Evolutionary conservation across 2,329 filamentous ascomycete species (phyloP).

Genomic region (Diplocarpon rosae): DNA sequence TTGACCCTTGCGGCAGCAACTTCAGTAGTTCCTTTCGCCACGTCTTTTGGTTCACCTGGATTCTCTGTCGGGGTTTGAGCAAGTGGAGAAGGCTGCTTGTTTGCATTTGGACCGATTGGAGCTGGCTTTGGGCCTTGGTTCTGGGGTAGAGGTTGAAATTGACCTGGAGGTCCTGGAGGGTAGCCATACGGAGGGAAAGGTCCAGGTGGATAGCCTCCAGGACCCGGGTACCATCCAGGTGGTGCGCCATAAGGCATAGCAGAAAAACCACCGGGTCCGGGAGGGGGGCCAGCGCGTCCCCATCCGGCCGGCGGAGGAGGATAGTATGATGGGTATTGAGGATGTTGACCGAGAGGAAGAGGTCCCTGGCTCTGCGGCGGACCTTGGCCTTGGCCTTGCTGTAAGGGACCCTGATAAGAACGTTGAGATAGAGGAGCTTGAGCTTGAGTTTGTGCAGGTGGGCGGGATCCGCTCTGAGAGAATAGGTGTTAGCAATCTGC

Average conservation of each 20-base stretch:
- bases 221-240: constrained; percentile 66
- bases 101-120: constrained; percentile 40
- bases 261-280: constrained; percentile 54
- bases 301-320: constrained; percentile 38
- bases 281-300: constrained; percentile 43
- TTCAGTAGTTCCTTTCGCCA: constrained; percentile 32
- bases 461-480: constrained; percentile 36
- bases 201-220: constrained; percentile 63
- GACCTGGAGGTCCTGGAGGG: constrained; percentile 52
- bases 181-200: constrained; percentile 36
- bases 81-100: constrained; percentile 37
- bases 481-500: constrained; percentile 16
- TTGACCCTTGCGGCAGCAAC: constrained; percentile 29
- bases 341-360: constrained; percentile 29
- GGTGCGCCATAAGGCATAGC: constrained; percentile 69
- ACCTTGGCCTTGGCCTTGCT: constrained; percentile 7
- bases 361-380: constrained; percentile 6
- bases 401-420: constrained; percentile 10
- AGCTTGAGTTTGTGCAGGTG: constrained; percentile 15
- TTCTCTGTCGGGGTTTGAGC: constrained; percentile 34
- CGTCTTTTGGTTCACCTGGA: constrained; percentile 42
- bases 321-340: constrained; percentile 31
- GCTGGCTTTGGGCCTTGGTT: constrained; percentile 31
- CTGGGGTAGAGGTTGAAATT: constrained; percentile 40
- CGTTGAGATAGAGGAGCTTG: constrained; percentile 9